Evolutionary conservation across 1,284 basidiomycete genomes (phyloP).

Genomic region (Veloboletus limbatus): DNA sequence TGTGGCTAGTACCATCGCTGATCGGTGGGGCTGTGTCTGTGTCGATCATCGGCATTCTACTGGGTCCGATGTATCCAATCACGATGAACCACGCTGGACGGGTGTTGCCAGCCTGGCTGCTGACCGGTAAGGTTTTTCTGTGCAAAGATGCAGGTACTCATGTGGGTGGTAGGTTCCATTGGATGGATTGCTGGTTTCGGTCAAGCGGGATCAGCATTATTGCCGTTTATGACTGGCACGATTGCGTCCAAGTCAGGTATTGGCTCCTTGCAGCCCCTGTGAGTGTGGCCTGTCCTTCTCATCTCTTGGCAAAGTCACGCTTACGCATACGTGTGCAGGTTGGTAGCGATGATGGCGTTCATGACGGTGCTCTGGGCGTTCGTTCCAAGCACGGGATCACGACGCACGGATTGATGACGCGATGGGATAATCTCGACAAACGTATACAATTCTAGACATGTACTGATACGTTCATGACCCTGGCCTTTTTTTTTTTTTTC

Average conservation of each 20-base stretch:
- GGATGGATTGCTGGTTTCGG: conserved; percentile 57
- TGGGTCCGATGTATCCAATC: conserved; percentile 55
- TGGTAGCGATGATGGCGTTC: conserved; percentile 40
- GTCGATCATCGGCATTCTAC: conserved; percentile 49
- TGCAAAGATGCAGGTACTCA: not conserved
- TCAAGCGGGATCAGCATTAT: conserved; percentile 48
- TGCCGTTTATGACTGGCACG: conserved; percentile 56
- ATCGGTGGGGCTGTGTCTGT: conserved; percentile 51
- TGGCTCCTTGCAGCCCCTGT: conserved; percentile 53
- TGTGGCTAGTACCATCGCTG: conserved; percentile 55
- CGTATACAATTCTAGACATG: conserved; percentile 40
- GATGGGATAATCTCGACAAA: not conserved
- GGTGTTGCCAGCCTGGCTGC: conserved; percentile 48
- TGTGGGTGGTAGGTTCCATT: conserved; percentile 31
- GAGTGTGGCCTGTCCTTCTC: conserved; percentile 23
- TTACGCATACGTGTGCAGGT: conserved; percentile 26
- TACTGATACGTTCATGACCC: not conserved
- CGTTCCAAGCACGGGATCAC: conserved; percentile 33
- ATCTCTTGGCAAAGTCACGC: not conserved
- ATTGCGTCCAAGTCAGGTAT: conserved; percentile 51
- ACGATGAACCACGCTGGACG: conserved; percentile 46
- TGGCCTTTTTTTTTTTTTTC: no score
- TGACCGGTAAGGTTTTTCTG: conserved; percentile 35
- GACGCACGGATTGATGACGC: conserved; percentile 17
- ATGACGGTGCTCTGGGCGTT: conserved; percentile 45